Percentiles rank a stretch among this genome's conserved stretches.
Conservation (phyloP, 2,329 filamentous ascomycete species). For the Dothideomycetes sp. region DNA sequence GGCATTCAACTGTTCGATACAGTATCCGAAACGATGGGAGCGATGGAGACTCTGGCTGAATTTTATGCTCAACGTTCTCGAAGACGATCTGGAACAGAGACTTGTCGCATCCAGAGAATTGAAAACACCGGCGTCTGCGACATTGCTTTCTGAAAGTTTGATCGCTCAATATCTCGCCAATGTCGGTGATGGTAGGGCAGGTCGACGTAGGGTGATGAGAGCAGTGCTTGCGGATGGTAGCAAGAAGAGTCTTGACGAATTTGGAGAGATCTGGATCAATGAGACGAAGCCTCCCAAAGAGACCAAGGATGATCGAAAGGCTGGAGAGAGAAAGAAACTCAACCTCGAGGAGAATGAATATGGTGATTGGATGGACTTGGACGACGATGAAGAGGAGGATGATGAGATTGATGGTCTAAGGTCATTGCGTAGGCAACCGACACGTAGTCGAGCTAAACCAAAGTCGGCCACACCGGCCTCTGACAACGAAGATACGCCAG, state of each 20-base stretch:
- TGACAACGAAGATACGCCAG: conserved; percentile 2
- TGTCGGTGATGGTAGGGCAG: conserved; percentile 29
- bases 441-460: conserved; percentile 5
- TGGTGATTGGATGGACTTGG: conserved; percentile 52
- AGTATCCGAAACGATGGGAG: conserved; percentile 65
- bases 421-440: conserved; percentile 1
- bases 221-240: conserved; percentile 60
- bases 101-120: conserved; percentile 23
- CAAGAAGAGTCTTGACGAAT: conserved; percentile 43
- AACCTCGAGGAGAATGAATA: conserved; percentile 53
- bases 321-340: conserved; percentile 33
- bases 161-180: conserved; percentile 50
- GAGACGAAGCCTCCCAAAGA: conserved; percentile 47
- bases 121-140: conserved; percentile 16
- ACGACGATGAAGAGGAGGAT: conserved; percentile 31
- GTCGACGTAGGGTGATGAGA: conserved; percentile 48
- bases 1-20: conserved; percentile 81
- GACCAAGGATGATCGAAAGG: conserved; percentile 40
- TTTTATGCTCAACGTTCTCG: conserved; percentile 68
- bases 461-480: not conserved
- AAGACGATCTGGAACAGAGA: conserved; percentile 58
- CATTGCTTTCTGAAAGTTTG: conserved; percentile 45
- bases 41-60: conserved; percentile 75
- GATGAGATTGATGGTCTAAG: conserved; percentile 23
- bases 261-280: conserved; percentile 57